Evolutionary conservation across 2,329 filamentous ascomycete species (phyloP).

Genomic region (Metarhizium humberi): DNA sequence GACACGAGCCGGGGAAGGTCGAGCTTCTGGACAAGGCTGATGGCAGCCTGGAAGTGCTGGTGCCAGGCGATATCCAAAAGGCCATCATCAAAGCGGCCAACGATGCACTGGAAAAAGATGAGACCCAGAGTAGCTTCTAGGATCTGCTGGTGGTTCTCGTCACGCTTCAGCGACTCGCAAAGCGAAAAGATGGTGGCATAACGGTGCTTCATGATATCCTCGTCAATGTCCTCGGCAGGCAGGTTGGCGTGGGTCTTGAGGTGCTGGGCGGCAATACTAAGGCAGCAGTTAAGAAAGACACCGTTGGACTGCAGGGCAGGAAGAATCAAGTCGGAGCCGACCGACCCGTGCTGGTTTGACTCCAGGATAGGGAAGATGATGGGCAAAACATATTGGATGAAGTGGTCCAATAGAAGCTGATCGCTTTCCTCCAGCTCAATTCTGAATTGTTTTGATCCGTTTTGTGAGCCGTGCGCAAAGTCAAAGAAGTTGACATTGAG

Average conservation of each 20-base stretch:
- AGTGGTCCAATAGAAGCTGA: conserved; percentile 79
- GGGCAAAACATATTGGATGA: conserved; percentile 78
- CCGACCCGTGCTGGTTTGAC: conserved; percentile 75
- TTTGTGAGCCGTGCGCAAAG: conserved; percentile 59
- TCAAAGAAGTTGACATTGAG: conserved; percentile 76
- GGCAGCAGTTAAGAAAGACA: conserved; percentile 88
- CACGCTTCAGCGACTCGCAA: conserved; percentile 69
- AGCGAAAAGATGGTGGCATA: conserved; percentile 80
- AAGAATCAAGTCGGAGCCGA: conserved; percentile 73
- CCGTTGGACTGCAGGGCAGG: conserved; percentile 86
- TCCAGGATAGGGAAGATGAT: conserved; percentile 90
- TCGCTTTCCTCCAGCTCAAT: conserved; percentile 85
- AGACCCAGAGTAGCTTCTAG: conserved; percentile 88
- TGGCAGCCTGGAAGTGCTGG: conserved; percentile 89
- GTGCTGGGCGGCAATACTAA: conserved; percentile 88
- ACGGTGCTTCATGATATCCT: conserved; percentile 86
- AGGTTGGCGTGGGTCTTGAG: conserved; percentile 63
- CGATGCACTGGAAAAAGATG: conserved; percentile 93
- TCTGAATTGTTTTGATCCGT: conserved; percentile 55
- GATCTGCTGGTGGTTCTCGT: conserved; percentile 78
- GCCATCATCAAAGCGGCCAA: conserved; percentile 75
- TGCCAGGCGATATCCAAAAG: conserved; percentile 93
- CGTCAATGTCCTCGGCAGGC: conserved; percentile 66
- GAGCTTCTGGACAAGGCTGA: conserved; percentile 76
- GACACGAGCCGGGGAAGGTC: conserved; percentile 63